Base-by-base conservation (phyloP, 345 rosid species). In the Salix caprea region DNA sequence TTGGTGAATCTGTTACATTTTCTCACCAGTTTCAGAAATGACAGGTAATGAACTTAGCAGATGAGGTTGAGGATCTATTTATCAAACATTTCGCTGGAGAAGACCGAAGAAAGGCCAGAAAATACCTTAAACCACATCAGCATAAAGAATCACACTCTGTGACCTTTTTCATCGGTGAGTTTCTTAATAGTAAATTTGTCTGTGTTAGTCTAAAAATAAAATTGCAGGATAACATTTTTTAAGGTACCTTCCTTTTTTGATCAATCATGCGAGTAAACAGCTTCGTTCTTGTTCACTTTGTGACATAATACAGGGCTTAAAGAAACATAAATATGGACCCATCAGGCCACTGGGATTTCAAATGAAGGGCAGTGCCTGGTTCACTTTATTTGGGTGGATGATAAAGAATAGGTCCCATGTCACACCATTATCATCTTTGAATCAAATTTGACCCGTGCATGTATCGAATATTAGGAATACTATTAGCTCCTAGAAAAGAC, bases 161-260 rank as follows among this genome's bases (percentile, higher is more conserved):
- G 71, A 96, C 99, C 67, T 96, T 94, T 87, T 92, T 92, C 89
- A 89, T 91, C 70, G 99, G 99, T 92, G 74, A 91, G 91, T 84
- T 79, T 61, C 54, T 68, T 18, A 13, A 11, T 28, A 11, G 10
- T n/a, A 32, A 42, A 24, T 34, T 72, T 67, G 67, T 19, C 48
- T 26, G 32, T 37, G 19, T 5, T 67, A 18, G 69, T 34, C 40
- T 34, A 60, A 34, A 13, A 34, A 7, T 24, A 72, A 32, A 24
- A 28, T 54, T 65, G 50, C 26, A 65, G 28, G 67, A 75, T 67
- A 58, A 62, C 42, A 75, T 40, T 13, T 65, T 58, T 37, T 34
- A 70, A 62, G 48, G 72, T 71, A 40, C 32, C 44, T 58, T 14
- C 39, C 24, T 68, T 74, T 64, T 19, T 66, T 40, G 21, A 77